Evolutionary conservation across 2,329 filamentous ascomycete genomes (phyloP), one percentile per base, ranked within the genome.

Genomic region (Rhinocladiella mackenziei): DNA sequence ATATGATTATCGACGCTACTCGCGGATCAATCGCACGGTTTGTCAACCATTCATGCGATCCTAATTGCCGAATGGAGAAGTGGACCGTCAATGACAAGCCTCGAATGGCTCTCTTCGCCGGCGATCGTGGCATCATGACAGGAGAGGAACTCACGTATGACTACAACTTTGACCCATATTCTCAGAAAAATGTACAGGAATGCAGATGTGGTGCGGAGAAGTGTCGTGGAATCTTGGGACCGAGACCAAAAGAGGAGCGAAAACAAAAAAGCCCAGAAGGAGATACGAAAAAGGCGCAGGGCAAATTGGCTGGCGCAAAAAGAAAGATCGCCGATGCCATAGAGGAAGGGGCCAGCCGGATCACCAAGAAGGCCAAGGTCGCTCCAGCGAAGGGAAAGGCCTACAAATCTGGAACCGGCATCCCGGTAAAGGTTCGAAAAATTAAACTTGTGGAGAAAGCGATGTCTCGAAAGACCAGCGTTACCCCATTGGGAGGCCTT

Each of bases 1-100:
- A 94, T 65, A 92, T 97, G 81, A 94, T 97, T 59, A 94, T 98
- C 54, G 92, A 98, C 69, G 92, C 91, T 23, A 58, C 56, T 8
- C 88, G 87, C 43, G 92, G 92, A 58, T 94, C 87, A 55, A 94
- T 97, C 66, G 91, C 92, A 59, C 85, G 92, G 43, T 98, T 98
- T 65, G 89, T 98, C 63, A 98, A 98, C 63, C 92, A 98, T 65
- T 95, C 89, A 13, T 98, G 92, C 68, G 84, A 86, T 45, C 92
- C 92, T 2, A 98, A 98, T 62, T 97, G 91, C 67, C 81, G 85
- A 51, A 97, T 98, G 89, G 88, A 94, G 60, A 97, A 96, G 65
- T 95, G 89, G 88, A 91, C 89, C 50, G 92, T 98, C 42, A 83
- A 83, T 36, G 89, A 89, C 19, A 89, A 94, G 64, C 91, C 91